Evolutionary conservation across 2,329 filamentous ascomycete genomes (phyloP).

Genomic region (Fusarium oxysporum): DNA sequence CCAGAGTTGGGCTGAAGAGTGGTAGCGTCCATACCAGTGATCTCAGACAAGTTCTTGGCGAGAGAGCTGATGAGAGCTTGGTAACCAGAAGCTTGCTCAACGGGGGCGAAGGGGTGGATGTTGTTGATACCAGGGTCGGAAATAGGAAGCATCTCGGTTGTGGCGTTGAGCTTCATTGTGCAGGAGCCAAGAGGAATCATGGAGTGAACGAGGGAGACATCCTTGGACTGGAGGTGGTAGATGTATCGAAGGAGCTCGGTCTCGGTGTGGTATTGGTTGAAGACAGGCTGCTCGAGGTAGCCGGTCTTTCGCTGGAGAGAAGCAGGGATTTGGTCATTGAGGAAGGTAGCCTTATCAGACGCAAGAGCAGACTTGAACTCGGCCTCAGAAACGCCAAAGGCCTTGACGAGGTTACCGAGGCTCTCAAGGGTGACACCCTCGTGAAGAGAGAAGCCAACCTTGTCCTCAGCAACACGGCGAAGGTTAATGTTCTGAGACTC

Average conservation of each 20-base stretch:
- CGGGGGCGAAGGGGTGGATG: slow-evolving; percentile 84
- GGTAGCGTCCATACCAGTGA: slow-evolving; percentile 89
- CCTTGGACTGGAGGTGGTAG: slow-evolving; percentile 91
- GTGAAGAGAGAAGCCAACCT: slow-evolving; percentile 49
- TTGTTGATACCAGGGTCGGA: slow-evolving; percentile 57
- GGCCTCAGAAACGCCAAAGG: slow-evolving; percentile 43
- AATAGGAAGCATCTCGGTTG: slow-evolving; percentile 90
- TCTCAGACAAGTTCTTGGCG: slow-evolving; percentile 78
- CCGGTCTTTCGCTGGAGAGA: slow-evolving; percentile 76
- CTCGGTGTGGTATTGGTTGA: slow-evolving; percentile 95
- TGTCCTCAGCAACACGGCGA: slow-evolving; percentile 46
- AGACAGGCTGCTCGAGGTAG: slow-evolving; percentile 90
- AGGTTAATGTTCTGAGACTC: slow-evolving; percentile 42
- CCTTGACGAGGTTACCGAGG: slow-evolving; percentile 39
- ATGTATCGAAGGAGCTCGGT: slow-evolving; percentile 95
- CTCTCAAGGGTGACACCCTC: slow-evolving; percentile 44
- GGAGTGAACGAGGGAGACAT: slow-evolving; percentile 91
- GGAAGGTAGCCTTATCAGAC: slow-evolving; percentile 50
- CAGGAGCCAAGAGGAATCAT: slow-evolving; percentile 98
- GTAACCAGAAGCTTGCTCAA: slow-evolving; percentile 76
- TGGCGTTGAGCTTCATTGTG: slow-evolving; percentile 98
- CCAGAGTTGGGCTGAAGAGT: slow-evolving; percentile 96
- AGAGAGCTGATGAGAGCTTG: slow-evolving; percentile 76
- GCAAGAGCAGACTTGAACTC: slow-evolving; percentile 43
- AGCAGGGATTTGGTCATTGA: slow-evolving; percentile 61